phyloP scores from a whole-genome alignment of 768 basidiomycete genomes.

The Termitomyces sp. region DNA sequence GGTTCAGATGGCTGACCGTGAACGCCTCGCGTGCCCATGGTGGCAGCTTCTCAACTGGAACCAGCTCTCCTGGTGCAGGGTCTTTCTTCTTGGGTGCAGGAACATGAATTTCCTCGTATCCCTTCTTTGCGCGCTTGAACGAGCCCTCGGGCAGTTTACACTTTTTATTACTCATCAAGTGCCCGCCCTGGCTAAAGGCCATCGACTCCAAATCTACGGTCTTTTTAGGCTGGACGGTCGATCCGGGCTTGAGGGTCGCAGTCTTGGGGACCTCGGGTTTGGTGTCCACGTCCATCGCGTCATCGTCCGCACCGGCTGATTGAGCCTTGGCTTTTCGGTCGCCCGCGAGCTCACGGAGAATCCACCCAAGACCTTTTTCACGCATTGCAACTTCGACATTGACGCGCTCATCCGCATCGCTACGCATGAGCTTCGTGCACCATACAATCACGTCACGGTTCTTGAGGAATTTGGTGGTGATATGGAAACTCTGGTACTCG shows the following conservation, averaged over 20 bases:
- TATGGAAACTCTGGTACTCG: constrained; percentile 87
- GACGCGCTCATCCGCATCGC: constrained; percentile 81
- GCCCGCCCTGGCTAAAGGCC: constrained; percentile 95
- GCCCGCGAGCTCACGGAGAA: constrained; percentile 81
- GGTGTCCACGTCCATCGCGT: constrained; percentile 80
- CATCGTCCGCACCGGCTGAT: constrained; percentile 32
- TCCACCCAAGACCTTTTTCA: constrained; percentile 96
- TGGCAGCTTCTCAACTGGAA: constrained; percentile 70
- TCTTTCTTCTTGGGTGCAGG: constrained; percentile 84
- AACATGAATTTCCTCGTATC: constrained; percentile 97
- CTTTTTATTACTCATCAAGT: constrained; percentile 98
- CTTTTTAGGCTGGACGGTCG: constrained; percentile 77
- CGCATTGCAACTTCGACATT: constrained; percentile 98
- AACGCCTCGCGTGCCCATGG: constrained; percentile 88
- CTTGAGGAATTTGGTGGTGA: constrained; percentile 86
- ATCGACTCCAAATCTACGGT: constrained; percentile 88
- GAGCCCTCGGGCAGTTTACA: constrained; percentile 96
- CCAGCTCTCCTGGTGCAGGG: constrained; percentile 55
- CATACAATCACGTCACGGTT: constrained; percentile 96
- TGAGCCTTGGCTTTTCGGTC: constrained; percentile 59
- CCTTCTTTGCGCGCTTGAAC: constrained; percentile 94
- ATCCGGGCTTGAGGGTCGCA: constrained; percentile 83
- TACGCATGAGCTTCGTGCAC: constrained; percentile 94
- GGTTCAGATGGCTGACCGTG: constrained; percentile 75
- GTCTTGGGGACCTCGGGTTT: constrained; percentile 67